Conservation (phyloP, 2,329 filamentous ascomycete genomes). For the Penicillium sp. region DNA sequence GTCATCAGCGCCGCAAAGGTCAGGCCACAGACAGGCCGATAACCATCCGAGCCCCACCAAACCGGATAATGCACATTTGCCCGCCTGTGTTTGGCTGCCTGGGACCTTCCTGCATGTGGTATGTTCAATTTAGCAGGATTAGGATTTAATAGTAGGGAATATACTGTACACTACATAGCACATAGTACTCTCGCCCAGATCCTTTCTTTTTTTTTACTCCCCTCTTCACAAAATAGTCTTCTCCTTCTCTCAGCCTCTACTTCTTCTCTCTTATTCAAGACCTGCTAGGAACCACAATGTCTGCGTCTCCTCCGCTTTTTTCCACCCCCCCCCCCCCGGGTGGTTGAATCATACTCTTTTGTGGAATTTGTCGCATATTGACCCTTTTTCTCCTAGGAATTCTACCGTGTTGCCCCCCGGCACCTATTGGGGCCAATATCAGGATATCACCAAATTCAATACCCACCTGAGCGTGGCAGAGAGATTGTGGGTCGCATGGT, state of each 20-base stretch:
- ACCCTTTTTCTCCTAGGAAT: conserved; percentile 41
- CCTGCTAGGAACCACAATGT: conserved; percentile 8
- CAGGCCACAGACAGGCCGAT: conserved; percentile 3
- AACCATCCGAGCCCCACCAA: conserved; percentile 4
- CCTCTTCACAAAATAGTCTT: conserved; percentile 2
- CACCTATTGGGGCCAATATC: conserved; percentile 65
- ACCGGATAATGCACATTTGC: no score
- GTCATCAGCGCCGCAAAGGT: background rate
- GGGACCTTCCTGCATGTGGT: no score
- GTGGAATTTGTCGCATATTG: conserved; percentile 6
- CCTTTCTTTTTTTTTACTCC: conserved; percentile 3
- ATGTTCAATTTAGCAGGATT: no score
- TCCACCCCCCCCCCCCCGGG: background rate
- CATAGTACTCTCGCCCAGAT: background rate
- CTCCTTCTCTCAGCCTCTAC: conserved; percentile 5
- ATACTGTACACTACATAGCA: no score
- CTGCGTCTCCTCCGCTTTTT: conserved; percentile 1
- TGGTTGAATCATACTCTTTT: conserved; percentile 8
- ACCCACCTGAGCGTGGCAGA: conserved; percentile 82
- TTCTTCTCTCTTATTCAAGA: conserved; percentile 7
- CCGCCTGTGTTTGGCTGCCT: no score
- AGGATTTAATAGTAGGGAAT: no score
- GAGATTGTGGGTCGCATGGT: conserved; percentile 93
- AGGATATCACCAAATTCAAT: conserved; percentile 69
- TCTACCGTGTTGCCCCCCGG: conserved; percentile 49